Conservation (phyloP, 2,329 filamentous ascomycete genomes). For the Xylariaceae sp. region DNA sequence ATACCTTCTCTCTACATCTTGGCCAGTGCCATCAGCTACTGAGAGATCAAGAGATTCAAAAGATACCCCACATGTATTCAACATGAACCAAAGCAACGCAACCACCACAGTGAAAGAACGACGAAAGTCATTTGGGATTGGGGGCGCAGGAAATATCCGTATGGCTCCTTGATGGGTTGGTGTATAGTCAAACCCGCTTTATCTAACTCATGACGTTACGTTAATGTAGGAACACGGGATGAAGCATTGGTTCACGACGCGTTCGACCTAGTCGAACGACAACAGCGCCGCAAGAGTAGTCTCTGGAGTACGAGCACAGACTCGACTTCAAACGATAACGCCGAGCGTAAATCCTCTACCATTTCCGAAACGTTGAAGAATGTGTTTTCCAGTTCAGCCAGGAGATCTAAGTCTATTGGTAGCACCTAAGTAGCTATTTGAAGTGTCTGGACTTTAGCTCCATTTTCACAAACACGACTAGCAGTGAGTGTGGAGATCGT, state of each 20-base stretch:
- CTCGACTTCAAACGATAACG: conserved; percentile 11
- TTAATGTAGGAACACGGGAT: conserved; percentile 34
- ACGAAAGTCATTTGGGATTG: conserved; percentile 38
- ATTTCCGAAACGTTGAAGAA: conserved; percentile 31
- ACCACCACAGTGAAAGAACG: conserved; percentile 23
- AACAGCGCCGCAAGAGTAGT: conserved; percentile 31
- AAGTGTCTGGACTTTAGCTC: no score
- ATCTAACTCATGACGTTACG: not conserved
- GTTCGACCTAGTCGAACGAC: conserved; percentile 24
- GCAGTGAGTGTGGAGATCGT: no score
- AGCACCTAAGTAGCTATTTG: not conserved
- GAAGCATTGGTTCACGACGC: conserved; percentile 32
- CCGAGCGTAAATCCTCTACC: conserved; percentile 29
- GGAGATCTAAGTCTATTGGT: conserved; percentile 1
- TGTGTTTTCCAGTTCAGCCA: conserved; percentile 25
- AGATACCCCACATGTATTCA: not conserved
- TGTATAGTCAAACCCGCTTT: not conserved
- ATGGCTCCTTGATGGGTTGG: conserved; percentile 5
- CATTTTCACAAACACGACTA: no score
- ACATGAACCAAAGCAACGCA: not conserved
- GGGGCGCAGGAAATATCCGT: conserved; percentile 41
- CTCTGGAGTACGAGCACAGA: conserved; percentile 22
- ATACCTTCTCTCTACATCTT: no score
- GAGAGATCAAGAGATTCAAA: conserved; percentile 10
- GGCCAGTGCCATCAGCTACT: no score